Base-by-base conservation (phyloP, 176 grass and related monocot species). In the Musa troglodytarum region DNA sequence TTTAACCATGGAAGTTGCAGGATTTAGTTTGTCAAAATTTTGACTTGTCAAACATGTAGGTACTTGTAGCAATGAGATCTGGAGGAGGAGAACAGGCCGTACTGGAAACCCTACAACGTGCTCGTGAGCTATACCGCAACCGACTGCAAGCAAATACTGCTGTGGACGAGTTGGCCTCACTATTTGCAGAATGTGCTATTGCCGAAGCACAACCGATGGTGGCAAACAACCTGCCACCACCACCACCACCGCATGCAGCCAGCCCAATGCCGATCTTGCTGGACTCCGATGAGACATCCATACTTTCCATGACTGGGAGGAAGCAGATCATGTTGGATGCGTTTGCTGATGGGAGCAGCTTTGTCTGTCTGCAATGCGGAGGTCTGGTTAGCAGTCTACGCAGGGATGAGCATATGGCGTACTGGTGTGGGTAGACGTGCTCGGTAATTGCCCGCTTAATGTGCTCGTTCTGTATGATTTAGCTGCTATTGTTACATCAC, bases 321-420 rank as follows among this genome's bases (percentile, higher is more conserved):
- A 89, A 89, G 77, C 96, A 99, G 75, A 80, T 95, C 3, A 99
- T 99, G 67, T 52, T 99, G 69, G 96, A 99, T 52, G 96, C 96
- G 0, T 99, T 99, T 77, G 79, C 78, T 0, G 91, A 99, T 43
- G 96, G 96, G 13, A 95, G 96, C 81, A 99, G 91, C 75, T 99
- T 99, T 82, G 89, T 99, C 53, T 99, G 96, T 77, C 59, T 95
- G 70, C 82, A 89, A 67, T 99, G 96, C 59, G 88, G 88, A 3
- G 96, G 96, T 63, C 86, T 99, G 22, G 78, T 92, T 19, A 92
- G 96, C 63, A 85, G 72, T 23, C 89, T 81, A 13, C 90, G 96
- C 29, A 99, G 87, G 78, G 86, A 99, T 19, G 91, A 89, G 70
- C 96, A 99, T 72, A 54, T 99, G 65, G 76, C 91, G 55, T 91